phyloP scores from a whole-genome alignment of 202 grass and related monocot species.

The Carex arenaria region DNA sequence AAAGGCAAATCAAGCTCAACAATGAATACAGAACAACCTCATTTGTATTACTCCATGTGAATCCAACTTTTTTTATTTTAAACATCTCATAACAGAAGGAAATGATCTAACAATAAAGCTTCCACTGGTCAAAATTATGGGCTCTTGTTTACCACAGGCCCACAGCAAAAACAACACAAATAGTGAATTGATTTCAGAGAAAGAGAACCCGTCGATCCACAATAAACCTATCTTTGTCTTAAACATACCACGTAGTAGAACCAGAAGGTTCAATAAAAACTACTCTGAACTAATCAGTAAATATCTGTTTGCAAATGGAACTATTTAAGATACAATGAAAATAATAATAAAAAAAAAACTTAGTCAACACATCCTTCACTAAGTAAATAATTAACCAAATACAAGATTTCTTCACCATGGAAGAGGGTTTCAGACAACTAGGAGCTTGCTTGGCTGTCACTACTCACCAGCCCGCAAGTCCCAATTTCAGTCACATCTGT shows the following conservation, averaged over 20 bases:
- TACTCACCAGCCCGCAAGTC: conserved; percentile 20
- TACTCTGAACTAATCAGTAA: conserved; percentile 19
- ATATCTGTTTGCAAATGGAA: conserved; percentile 10
- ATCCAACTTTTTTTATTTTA: background rate
- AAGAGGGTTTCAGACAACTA: background rate
- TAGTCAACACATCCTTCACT: conserved; percentile 4
- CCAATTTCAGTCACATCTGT: conserved; percentile 8
- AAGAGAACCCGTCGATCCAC: background rate
- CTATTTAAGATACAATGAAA: conserved; percentile 13
- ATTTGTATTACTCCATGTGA: background rate
- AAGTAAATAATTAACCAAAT: conserved; percentile 10
- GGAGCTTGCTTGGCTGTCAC: conserved; percentile 7
- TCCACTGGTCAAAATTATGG: background rate
- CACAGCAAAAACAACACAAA: background rate
- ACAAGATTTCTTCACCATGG: conserved; percentile 3
- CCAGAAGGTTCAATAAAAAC: background rate
- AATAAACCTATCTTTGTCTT: conserved; percentile 2
- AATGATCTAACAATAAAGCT: background rate
- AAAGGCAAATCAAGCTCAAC: background rate
- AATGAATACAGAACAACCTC: background rate
- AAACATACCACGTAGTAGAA: background rate
- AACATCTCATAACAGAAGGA: background rate
- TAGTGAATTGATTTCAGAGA: background rate
- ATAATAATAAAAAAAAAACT: background rate
- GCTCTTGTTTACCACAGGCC: background rate